Conservation (phyloP, 495 filamentous ascomycete genomes). For the Opeltia flavorubescens region DNA sequence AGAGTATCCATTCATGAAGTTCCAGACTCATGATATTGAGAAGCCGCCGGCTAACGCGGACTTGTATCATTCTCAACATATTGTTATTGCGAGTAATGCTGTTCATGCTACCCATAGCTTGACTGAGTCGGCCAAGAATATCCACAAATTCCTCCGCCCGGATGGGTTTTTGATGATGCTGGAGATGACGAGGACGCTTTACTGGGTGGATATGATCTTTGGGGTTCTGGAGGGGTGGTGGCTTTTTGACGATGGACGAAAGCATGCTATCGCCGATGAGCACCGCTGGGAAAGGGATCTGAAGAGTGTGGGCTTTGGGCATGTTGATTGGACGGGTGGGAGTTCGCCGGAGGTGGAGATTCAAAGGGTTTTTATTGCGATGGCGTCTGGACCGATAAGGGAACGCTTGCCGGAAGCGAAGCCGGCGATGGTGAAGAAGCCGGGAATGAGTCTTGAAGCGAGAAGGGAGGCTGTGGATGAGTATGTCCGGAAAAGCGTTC, state of each 20-base stretch:
- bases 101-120: conserved; percentile 35
- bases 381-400: conserved; percentile 23
- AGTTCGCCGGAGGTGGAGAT: conserved; percentile 24
- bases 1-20: conserved; percentile 31
- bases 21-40: conserved; percentile 31
- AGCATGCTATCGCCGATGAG: conserved; percentile 25
- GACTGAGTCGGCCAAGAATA: conserved; percentile 16
- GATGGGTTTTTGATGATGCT: conserved; percentile 28
- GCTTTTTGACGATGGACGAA: conserved; percentile 35
- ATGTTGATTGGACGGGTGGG: conserved; percentile 39
- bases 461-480: conserved; percentile 20
- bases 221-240: conserved; percentile 41
- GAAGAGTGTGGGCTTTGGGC: conserved; percentile 27
- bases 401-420: conserved; percentile 1
- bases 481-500: conserved; percentile 17
- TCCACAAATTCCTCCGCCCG: conserved; percentile 21
- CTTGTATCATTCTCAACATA: conserved; percentile 25
- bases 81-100: conserved; percentile 32
- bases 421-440: not conserved
- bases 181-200: conserved; percentile 25
- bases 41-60: conserved; percentile 22
- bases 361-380: conserved; percentile 31
- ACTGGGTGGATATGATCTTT: conserved; percentile 33
- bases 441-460: conserved; percentile 2
- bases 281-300: conserved; percentile 25